Base-by-base conservation (phyloP, 148 eudicot species). In the Polygonum maritimum region DNA sequence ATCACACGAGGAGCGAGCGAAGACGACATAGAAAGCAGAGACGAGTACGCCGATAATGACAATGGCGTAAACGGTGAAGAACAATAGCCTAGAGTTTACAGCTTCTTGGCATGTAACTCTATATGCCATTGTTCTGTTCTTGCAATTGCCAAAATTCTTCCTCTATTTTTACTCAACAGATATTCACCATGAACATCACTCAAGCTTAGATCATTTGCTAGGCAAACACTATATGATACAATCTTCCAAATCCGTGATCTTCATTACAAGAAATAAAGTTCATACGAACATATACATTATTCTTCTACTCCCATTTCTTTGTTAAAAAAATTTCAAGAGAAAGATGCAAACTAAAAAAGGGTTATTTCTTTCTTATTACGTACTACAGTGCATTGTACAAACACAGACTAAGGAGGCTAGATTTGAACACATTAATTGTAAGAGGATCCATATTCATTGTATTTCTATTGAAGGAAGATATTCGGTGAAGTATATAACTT, bases 1-100 rank as follows among this genome's bases (percentile, higher is more conserved):
- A 82, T 74, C 75, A 36, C 88, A 49, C 15, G 91, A 85, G 81
- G 84, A 88, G 40, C 90, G 69, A 7, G 97, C 87, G 74, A 97
- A 94, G 75, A 91, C 87, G 11, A 94, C 93, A 73, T 88, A 91
- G 44, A 90, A 40, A 13, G 89, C 85, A 6, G 98, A 90, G 63
- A 90, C 52, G 9, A 94, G 15, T 3, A 91, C 81, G 44, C 97
- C 97, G 33, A 85, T 11, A 21, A 94, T 36, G 22, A 91, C 87
- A 10, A 88, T 83, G 41, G 83, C 90, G 76, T 94, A 91, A 49
- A 94, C 81, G 70, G 93, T 90, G 14, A 85, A 0, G 71, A 91
- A 91, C 80, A 94, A 75, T 74, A 95, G 97, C 93, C 81, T 91
- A 15, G 94, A 88, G n/a, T 78, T 89, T 1, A 88, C 83, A 7